These are phyloP conservation scores for Nemania sp. DNA, from an alignment of 2,329 filamentous ascomycete species.

Conservation along the genomic window DNA sequence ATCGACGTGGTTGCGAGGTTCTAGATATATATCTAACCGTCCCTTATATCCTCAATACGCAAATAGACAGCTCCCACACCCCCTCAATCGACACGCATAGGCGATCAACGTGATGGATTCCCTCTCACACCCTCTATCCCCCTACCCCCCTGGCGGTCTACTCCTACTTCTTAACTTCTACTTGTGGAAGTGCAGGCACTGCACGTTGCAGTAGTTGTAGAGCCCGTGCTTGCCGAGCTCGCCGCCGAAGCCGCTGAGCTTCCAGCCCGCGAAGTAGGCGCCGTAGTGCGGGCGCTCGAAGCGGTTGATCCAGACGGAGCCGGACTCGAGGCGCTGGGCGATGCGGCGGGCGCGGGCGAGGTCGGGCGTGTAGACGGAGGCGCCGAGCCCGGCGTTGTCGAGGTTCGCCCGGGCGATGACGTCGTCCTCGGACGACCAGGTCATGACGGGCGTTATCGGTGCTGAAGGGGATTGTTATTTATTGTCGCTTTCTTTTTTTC, in stretches of 20 bases:
- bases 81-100: too few species aligned
- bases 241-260: constrained; percentile 42
- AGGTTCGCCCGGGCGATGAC: constrained; percentile 73
- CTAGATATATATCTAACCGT: neutral
- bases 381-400: constrained; percentile 86
- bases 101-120: too few species aligned
- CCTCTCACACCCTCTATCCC: too few species aligned
- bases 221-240: constrained; percentile 43
- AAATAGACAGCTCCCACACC: neutral
- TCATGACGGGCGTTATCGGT: constrained; percentile 66
- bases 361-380: constrained; percentile 63
- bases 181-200: constrained; percentile 42
- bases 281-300: constrained; percentile 40
- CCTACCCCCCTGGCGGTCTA: too few species aligned
- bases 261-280: constrained; percentile 41
- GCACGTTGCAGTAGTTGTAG: constrained; percentile 41
- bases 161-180: neutral
- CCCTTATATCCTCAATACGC: neutral
- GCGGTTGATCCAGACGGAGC: constrained; percentile 64
- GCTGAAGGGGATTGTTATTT: constrained; percentile 39
- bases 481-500: neutral
- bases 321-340: constrained; percentile 58
- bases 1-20: too few species aligned
- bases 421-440: constrained; percentile 64
- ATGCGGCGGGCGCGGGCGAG: constrained; percentile 55